These are phyloP conservation scores for Simmondsia chinensis DNA, from an alignment of 148 eudicot species.

Conservation along the genomic window DNA sequence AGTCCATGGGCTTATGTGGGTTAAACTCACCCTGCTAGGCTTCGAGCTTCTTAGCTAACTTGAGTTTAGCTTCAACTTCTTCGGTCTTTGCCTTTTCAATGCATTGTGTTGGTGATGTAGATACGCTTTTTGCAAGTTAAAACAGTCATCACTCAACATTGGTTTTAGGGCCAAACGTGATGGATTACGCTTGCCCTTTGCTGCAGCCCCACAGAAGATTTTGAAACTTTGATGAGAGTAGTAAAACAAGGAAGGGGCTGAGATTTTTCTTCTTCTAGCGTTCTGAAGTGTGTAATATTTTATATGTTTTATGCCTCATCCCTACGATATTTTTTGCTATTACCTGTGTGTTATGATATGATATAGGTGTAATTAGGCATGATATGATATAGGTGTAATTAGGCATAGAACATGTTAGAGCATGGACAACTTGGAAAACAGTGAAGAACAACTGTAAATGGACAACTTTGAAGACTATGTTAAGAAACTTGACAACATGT, in stretches of 20 bases:
- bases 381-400: no score
- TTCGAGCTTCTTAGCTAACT: slow-evolving; percentile 78
- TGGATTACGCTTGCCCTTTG: slow-evolving; percentile 26
- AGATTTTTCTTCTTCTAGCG: slow-evolving; percentile 29
- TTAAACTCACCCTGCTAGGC: slow-evolving; percentile 55
- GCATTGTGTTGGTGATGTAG: slow-evolving; percentile 73
- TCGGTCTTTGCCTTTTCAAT: slow-evolving; percentile 68
- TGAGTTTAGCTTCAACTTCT: slow-evolving; percentile 80
- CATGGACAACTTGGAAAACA: no score
- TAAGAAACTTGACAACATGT: no score
- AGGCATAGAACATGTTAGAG: no score
- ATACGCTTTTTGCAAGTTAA: slow-evolving; percentile 74
- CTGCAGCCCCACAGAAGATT: slow-evolving; percentile 16
- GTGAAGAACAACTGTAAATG: no score
- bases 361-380: no score
- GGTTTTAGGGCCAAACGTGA: slow-evolving; percentile 35
- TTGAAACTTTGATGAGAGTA: slow-evolving; percentile 17
- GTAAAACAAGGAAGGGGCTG: slow-evolving; percentile 18
- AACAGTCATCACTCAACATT: slow-evolving; percentile 54
- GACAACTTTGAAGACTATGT: no score
- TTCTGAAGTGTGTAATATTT: no score
- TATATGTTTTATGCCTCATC: no score
- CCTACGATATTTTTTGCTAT: no score
- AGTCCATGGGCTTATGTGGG: slow-evolving; percentile 18
- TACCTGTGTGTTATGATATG: no score